Conservation (phyloP, 192 early-diverging fungal species). For the Coemansia erecta region DNA sequence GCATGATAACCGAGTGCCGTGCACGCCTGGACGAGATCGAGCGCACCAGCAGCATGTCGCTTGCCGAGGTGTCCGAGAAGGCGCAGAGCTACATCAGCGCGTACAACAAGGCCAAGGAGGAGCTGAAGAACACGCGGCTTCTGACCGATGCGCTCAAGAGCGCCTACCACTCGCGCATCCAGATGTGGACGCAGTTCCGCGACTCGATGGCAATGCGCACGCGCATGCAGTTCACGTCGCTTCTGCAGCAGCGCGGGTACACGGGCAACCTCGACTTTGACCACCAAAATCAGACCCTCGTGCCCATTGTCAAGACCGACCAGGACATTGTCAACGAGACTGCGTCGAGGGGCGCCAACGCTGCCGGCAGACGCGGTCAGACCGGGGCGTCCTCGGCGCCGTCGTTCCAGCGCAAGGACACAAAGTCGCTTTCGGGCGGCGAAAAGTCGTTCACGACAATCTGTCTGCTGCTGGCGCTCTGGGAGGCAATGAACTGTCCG, state of each 20-base stretch:
- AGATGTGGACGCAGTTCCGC: constrained; percentile 67
- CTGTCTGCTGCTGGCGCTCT: constrained; percentile 88
- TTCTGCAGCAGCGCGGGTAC: constrained; percentile 81
- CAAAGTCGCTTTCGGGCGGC: constrained; percentile 90
- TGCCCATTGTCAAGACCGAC: constrained; percentile 61
- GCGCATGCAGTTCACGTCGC: constrained; percentile 66
- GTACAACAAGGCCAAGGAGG: constrained; percentile 58
- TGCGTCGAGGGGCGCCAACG: constrained; percentile 1
- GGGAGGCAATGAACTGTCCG: constrained; percentile 89
- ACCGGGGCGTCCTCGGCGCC: constrained; percentile 2
- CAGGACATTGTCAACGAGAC: constrained; percentile 35
- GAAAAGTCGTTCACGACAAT: constrained; percentile 97
- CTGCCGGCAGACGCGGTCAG: neutral
- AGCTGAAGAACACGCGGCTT: constrained; percentile 51
- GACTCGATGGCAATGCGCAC: constrained; percentile 74
- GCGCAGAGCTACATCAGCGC: constrained; percentile 47
- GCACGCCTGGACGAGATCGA: constrained; percentile 58
- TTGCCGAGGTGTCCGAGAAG: constrained; percentile 64
- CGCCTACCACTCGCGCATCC: constrained; percentile 59
- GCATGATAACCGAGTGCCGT: constrained; percentile 56
- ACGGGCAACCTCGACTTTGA: constrained; percentile 76
- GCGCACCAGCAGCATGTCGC: constrained; percentile 55
- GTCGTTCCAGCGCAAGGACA: constrained; percentile 66
- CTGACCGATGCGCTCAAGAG: constrained; percentile 57
- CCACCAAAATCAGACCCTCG: constrained; percentile 61